Evolutionary conservation across 106 monocot genomes (phyloP).

Genomic region (Triglochin maritima): DNA sequence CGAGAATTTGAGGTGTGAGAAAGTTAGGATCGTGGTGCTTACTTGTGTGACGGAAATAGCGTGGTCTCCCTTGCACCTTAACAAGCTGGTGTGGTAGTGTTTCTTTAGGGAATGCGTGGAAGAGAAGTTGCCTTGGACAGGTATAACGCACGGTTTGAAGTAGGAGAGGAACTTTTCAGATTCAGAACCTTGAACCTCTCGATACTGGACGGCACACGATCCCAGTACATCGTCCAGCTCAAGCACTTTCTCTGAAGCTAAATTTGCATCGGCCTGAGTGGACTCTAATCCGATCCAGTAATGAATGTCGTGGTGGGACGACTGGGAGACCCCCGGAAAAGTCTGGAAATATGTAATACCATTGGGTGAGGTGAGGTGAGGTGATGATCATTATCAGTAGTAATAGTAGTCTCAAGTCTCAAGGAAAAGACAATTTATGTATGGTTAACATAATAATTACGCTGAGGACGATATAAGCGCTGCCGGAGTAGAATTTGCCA

Average conservation of each 20-base stretch:
- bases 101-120: neutral
- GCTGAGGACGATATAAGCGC: conserved; percentile 11
- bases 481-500: conserved; percentile 20
- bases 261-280: conserved; percentile 7
- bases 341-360: neutral
- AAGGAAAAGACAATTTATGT: conserved; percentile 1
- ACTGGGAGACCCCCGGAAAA: neutral
- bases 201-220: conserved; percentile 16
- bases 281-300: conserved; percentile 9
- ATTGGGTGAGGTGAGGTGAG: neutral
- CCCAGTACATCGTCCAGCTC: conserved; percentile 17
- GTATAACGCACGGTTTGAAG: conserved; percentile 18
- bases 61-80: conserved; percentile 16
- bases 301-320: conserved; percentile 8
- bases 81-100: conserved; percentile 1
- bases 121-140: conserved; percentile 4
- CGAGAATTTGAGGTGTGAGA: no score
- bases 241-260: conserved; percentile 15
- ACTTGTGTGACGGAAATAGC: conserved; percentile 15
- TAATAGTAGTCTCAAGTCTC: neutral
- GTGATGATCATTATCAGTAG: neutral
- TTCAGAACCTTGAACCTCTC: conserved; percentile 14
- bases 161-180: conserved; percentile 16
- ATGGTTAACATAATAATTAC: neutral
- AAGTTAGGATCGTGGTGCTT: neutral